These are phyloP conservation scores for Penicillium daleae DNA, from an alignment of 495 filamentous ascomycete species.

Conservation along the genomic window DNA sequence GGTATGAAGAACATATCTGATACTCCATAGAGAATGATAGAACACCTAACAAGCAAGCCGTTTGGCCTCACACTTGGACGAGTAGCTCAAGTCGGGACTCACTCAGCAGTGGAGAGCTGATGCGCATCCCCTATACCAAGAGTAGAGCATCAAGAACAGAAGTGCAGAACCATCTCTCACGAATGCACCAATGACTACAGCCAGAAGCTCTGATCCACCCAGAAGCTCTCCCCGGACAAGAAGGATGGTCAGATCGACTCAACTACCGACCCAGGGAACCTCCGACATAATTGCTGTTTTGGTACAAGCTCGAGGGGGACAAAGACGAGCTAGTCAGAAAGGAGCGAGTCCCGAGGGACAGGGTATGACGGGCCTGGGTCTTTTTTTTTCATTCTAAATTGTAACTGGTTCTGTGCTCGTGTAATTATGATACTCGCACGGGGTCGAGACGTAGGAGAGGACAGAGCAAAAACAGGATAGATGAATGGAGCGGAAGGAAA, in stretches of 20 bases:
- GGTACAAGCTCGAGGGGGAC: background rate
- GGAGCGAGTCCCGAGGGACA: conserved; percentile 1
- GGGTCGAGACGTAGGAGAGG: background rate
- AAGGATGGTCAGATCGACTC: background rate
- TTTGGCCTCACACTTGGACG: background rate
- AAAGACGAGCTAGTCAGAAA: conserved; percentile 8
- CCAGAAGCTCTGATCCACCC: background rate
- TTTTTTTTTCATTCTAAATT: background rate
- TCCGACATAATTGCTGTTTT: background rate
- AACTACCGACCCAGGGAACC: conserved; percentile 6
- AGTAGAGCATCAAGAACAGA: background rate
- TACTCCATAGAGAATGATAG: background rate
- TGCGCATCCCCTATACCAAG: background rate
- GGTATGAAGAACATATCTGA: background rate
- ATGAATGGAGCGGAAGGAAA: conserved; percentile 6
- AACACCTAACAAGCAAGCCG: background rate
- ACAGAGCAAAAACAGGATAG: background rate
- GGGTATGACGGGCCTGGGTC: background rate
- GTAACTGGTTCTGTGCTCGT: background rate
- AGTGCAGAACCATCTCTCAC: background rate
- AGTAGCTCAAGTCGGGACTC: background rate
- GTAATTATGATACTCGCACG: conserved; percentile 10
- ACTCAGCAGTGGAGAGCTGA: background rate
- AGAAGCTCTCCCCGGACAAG: background rate
- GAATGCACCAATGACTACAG: background rate